phyloP scores from a whole-genome alignment of 176 grass and related monocot genomes.

The Echinochloa phyllopogon region DNA sequence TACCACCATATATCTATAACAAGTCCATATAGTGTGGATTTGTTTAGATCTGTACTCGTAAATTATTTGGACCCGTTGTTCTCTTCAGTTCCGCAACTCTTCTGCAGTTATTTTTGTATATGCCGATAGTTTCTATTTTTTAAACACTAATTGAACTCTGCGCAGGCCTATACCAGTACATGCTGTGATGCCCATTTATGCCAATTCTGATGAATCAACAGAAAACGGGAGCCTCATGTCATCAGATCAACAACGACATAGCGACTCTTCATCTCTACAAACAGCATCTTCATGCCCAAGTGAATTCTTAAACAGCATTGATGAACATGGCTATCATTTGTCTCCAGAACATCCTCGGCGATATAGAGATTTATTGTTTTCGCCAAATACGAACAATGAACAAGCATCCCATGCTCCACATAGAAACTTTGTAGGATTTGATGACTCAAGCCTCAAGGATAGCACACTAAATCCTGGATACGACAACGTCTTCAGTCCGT shows the following conservation, averaged over 20 bases:
- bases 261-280: slow-evolving; percentile 39
- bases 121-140: slow-evolving; percentile 23
- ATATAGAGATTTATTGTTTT: slow-evolving; percentile 34
- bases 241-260: slow-evolving; percentile 38
- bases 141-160: slow-evolving; percentile 25
- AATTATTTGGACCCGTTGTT: slow-evolving; percentile 3
- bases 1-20: not conserved
- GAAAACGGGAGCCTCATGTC: slow-evolving; percentile 40
- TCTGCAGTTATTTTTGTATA: not conserved
- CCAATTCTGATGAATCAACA: slow-evolving; percentile 45
- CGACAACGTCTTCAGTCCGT: slow-evolving; percentile 25
- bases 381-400: slow-evolving; percentile 35
- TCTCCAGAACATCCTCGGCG: slow-evolving; percentile 37
- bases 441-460: slow-evolving; percentile 38
- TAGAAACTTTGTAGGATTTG: slow-evolving; percentile 34
- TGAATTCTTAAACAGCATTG: slow-evolving; percentile 41
- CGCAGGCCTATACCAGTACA: slow-evolving; percentile 35
- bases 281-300: slow-evolving; percentile 59
- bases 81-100: not conserved
- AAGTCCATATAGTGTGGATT: slow-evolving; percentile 22
- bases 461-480: slow-evolving; percentile 34
- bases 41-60: not conserved
- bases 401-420: slow-evolving; percentile 20
- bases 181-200: slow-evolving; percentile 35
- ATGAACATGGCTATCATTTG: slow-evolving; percentile 41